Conservation (phyloP, 2,329 filamentous ascomycete species). For the Didymellaceae sp. region DNA sequence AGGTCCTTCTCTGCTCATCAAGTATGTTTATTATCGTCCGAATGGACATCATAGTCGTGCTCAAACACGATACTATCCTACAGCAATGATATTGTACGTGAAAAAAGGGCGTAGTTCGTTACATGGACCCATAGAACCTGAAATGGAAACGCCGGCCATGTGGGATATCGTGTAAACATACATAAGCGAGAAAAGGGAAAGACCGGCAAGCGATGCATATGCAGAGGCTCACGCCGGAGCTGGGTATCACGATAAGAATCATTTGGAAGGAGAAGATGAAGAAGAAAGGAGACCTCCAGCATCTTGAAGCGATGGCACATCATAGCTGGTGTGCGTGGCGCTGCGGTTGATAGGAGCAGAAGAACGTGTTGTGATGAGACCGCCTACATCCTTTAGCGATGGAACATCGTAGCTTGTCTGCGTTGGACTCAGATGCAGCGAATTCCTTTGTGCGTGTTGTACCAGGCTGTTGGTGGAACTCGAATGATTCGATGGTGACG, state of each 20-base stretch:
- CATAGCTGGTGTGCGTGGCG: slow-evolving; percentile 30
- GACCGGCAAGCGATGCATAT: slow-evolving; percentile 31
- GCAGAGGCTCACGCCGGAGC: slow-evolving; percentile 26
- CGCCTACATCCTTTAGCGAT: slow-evolving; percentile 40
- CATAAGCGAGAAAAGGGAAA: slow-evolving; percentile 7
- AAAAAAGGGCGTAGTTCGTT: neutral
- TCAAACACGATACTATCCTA: slow-evolving; percentile 4
- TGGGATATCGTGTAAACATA: slow-evolving; percentile 28
- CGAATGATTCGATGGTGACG: slow-evolving; percentile 23
- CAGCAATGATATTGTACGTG: slow-evolving; percentile 1
- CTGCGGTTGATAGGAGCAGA: slow-evolving; percentile 27
- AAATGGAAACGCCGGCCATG: slow-evolving; percentile 26
- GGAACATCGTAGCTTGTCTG: slow-evolving; percentile 32
- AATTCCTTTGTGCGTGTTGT: slow-evolving; percentile 16
- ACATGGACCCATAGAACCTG: slow-evolving; percentile 23
- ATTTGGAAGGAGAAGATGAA: slow-evolving; percentile 20
- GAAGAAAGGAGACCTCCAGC: slow-evolving; percentile 41
- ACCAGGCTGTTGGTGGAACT: slow-evolving; percentile 20
- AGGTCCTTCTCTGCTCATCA: neutral
- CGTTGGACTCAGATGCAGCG: slow-evolving; percentile 30
- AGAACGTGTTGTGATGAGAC: slow-evolving; percentile 28
- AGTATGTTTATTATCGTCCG: neutral
- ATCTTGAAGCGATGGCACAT: slow-evolving; percentile 40
- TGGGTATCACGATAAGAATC: slow-evolving; percentile 44
- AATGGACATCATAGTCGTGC: neutral